Percentiles rank a stretch among this genome's conserved stretches.
These are phyloP conservation scores for Rubia peregrina DNA, from an alignment of 305 asterid genomes.

Conservation along the genomic window DNA sequence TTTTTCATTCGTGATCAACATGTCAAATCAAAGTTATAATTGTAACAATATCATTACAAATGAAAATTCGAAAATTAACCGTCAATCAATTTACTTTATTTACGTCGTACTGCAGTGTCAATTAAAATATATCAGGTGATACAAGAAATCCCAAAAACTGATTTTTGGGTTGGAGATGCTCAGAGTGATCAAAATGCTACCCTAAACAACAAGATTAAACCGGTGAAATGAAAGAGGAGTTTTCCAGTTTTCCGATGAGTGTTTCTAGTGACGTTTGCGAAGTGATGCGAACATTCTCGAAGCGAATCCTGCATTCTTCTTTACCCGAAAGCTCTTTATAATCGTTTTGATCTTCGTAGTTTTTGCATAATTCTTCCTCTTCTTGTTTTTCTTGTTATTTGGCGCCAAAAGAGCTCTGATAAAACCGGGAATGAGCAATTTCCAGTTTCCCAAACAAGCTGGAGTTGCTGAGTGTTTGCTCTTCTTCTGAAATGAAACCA, in stretches of 20 bases:
- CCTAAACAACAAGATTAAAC: too few relatives aligned
- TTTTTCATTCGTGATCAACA: too few relatives aligned
- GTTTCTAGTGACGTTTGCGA: conserved; percentile 19
- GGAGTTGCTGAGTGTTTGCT: conserved; percentile 21
- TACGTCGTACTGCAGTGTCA: too few relatives aligned
- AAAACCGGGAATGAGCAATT: conserved; percentile 27
- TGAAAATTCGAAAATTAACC: too few relatives aligned
- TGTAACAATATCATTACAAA: too few relatives aligned
- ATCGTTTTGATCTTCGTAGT: conserved; percentile 28
- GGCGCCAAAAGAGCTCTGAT: conserved; percentile 17
- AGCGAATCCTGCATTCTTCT: conserved; percentile 20
- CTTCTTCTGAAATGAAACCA: conserved; percentile 19
- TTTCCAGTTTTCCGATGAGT: neutral
- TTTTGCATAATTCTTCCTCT: conserved; percentile 1
- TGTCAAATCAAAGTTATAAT: too few relatives aligned
- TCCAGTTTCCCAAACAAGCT: conserved; percentile 39
- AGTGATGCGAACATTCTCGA: conserved; percentile 23
- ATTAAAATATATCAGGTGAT: too few relatives aligned
- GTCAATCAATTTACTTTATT: too few relatives aligned
- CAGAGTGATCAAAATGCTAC: too few relatives aligned
- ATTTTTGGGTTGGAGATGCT: too few relatives aligned
- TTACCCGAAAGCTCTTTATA: conserved; percentile 31
- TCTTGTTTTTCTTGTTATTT: conserved; percentile 19
- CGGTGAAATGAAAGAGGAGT: too few relatives aligned
- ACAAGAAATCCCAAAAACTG: too few relatives aligned